Percentiles rank a stretch among this genome's conserved stretches.
These are phyloP conservation scores for Aspergillus bombycis DNA, from an alignment of 2,329 filamentous ascomycete species.

Conservation along the genomic window DNA sequence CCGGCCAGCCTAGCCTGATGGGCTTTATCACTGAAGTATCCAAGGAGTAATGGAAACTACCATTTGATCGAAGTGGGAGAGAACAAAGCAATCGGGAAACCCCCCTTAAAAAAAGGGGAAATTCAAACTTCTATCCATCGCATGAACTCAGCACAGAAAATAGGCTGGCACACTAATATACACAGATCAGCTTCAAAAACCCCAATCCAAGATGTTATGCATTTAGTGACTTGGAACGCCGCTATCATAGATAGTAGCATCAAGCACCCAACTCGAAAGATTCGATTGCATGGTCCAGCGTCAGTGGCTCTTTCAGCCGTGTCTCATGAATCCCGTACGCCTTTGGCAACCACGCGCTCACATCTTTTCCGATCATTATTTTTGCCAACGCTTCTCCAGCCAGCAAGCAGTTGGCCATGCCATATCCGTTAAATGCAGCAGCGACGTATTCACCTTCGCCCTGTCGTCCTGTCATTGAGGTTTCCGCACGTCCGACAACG, in stretches of 20 bases:
- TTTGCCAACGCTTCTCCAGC: conserved; percentile 31
- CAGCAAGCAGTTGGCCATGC: conserved; percentile 61
- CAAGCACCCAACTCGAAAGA: not conserved
- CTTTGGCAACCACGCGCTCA: conserved; percentile 3
- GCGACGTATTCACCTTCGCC: conserved; percentile 53
- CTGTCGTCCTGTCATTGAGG: conserved; percentile 37
- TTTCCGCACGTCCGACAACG: conserved; percentile 54
- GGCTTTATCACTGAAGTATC: conserved; percentile 30
- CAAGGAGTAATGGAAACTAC: not conserved
- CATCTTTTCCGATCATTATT: conserved; percentile 31
- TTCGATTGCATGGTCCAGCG: not conserved
- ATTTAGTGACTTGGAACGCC: not conserved
- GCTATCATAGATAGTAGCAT: not conserved
- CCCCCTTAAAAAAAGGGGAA: too few species aligned
- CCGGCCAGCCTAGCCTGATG: conserved; percentile 24
- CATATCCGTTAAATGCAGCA: conserved; percentile 68
- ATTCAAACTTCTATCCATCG: not conserved
- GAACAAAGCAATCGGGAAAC: not conserved
- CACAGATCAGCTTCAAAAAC: too few species aligned
- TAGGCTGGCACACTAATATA: not conserved
- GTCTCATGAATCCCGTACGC: conserved; percentile 10
- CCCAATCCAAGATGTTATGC: not conserved
- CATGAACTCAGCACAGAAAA: not conserved
- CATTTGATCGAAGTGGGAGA: not conserved
- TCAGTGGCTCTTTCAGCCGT: conserved; percentile 5